A percentile compares a stretch with the other conserved stretches of the same genome.
These are phyloP conservation scores for Rusavskia elegans DNA, from an alignment of 495 filamentous ascomycete genomes.

Conservation along the genomic window DNA sequence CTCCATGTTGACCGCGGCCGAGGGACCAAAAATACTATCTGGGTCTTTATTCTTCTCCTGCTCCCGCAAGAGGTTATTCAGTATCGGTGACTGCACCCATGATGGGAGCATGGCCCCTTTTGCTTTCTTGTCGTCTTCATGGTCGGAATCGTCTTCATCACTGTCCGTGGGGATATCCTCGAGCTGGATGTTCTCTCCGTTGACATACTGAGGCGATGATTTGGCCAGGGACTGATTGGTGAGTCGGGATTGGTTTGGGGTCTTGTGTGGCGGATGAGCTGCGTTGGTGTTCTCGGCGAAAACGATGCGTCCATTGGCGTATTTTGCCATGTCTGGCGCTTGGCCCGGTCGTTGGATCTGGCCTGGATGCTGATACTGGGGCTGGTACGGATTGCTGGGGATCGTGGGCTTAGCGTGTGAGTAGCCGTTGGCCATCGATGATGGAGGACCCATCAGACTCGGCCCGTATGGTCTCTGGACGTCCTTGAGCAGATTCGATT, in stretches of 20 bases:
- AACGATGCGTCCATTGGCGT: conserved; percentile 73
- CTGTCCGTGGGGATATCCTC: conserved; percentile 86
- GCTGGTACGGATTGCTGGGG: conserved; percentile 20
- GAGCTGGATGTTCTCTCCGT: conserved; percentile 75
- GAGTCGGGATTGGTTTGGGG: conserved; percentile 27
- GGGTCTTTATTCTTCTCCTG: conserved; percentile 71
- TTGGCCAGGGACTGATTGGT: conserved; percentile 53
- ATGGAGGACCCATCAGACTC: background rate
- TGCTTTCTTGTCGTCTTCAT: conserved; percentile 62
- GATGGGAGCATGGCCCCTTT: conserved; percentile 35
- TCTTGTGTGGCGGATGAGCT: conserved; percentile 29
- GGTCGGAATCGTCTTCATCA: conserved; percentile 80
- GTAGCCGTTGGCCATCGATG: background rate
- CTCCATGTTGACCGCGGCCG: conserved; percentile 76
- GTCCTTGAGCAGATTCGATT: conserved; percentile 64
- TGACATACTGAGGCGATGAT: conserved; percentile 41
- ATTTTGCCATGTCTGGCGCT: conserved; percentile 63
- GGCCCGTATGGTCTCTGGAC: conserved; percentile 29
- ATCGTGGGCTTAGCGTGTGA: conserved; percentile 11
- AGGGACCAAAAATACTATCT: conserved; percentile 76
- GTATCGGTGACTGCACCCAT: conserved; percentile 75
- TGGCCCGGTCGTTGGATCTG: conserved; percentile 44
- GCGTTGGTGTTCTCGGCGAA: conserved; percentile 58
- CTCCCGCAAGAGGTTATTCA: conserved; percentile 46
- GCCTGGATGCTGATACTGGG: conserved; percentile 31